Evolutionary conservation across 352 stramenopile species (phyloP).

Genomic region (Aphanomyces stellatus): DNA sequence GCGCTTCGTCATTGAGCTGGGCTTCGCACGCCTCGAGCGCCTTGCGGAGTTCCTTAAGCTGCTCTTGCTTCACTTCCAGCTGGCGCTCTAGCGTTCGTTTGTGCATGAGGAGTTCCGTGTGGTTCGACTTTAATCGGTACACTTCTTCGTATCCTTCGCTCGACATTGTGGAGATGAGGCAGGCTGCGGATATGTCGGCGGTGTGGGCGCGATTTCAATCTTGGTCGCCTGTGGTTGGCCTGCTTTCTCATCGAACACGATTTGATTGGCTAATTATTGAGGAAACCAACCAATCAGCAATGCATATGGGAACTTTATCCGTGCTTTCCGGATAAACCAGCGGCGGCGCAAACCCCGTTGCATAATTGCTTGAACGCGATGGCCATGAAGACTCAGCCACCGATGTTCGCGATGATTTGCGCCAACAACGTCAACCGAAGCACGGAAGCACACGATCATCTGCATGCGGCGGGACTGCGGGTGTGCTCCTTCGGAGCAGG

Average conservation of each 20-base stretch:
- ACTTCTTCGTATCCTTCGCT: conserved; percentile 28
- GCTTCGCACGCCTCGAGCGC: conserved; percentile 30
- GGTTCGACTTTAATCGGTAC: conserved; percentile 43
- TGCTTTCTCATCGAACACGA: no score
- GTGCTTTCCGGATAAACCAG: neutral
- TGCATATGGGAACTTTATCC: no score
- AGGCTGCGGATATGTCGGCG: no score
- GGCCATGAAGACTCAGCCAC: conserved; percentile 2
- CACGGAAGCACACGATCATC: conserved; percentile 53
- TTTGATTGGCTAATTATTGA: no score
- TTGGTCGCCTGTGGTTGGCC: no score
- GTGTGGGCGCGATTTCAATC: no score
- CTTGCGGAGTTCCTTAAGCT: conserved; percentile 35
- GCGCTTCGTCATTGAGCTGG: conserved; percentile 9
- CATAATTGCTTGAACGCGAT: no score
- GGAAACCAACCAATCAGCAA: no score
- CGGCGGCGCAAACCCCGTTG: neutral
- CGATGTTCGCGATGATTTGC: conserved; percentile 82
- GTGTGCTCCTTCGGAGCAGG: conserved; percentile 69
- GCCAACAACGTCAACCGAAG: conserved; percentile 84
- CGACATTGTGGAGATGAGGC: conserved; percentile 9
- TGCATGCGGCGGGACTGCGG: conserved; percentile 44
- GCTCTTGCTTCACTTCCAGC: conserved; percentile 27
- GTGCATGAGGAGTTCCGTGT: conserved; percentile 49
- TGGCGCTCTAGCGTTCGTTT: conserved; percentile 42